A percentile compares a stretch with the other conserved stretches of the same genome.
Evolutionary conservation across 2,329 filamentous ascomycete genomes (phyloP).

Genomic region (Sclerotinia glacialis): DNA sequence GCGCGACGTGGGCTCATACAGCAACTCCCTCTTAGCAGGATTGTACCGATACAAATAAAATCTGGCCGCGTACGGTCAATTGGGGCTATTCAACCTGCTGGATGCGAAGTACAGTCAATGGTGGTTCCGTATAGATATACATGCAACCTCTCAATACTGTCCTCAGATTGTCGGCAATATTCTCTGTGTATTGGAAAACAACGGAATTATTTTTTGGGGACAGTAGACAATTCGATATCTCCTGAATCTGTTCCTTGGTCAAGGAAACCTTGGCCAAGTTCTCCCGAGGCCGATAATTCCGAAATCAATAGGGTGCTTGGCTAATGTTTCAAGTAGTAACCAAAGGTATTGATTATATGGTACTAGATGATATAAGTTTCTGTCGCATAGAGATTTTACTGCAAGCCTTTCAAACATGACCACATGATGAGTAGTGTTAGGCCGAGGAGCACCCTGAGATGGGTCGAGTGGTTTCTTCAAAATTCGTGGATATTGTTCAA

Average conservation of each 20-base stretch:
- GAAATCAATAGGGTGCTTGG: background rate
- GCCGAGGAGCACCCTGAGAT: background rate
- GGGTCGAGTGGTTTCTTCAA: constrained; percentile 7
- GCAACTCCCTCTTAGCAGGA: no score
- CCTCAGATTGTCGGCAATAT: background rate
- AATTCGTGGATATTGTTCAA: constrained; percentile 10
- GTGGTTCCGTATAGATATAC: constrained; percentile 11
- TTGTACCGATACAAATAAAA: no score
- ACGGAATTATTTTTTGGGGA: background rate
- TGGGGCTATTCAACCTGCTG: no score
- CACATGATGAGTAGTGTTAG: constrained; percentile 2
- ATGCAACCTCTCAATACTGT: background rate
- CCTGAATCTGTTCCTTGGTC: background rate
- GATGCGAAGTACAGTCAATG: background rate
- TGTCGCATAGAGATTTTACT: background rate
- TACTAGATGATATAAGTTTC: constrained; percentile 3
- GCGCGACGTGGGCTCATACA: no score
- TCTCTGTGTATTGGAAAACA: background rate
- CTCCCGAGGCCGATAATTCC: background rate
- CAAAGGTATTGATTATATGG: constrained; percentile 18
- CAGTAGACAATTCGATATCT: no score
- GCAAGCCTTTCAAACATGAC: background rate
- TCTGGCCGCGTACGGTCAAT: no score
- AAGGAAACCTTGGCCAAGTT: background rate
- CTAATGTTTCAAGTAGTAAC: constrained; percentile 10